Conservation (phyloP, 1,139 yeast species). For the Yamadazyma siamensis region DNA sequence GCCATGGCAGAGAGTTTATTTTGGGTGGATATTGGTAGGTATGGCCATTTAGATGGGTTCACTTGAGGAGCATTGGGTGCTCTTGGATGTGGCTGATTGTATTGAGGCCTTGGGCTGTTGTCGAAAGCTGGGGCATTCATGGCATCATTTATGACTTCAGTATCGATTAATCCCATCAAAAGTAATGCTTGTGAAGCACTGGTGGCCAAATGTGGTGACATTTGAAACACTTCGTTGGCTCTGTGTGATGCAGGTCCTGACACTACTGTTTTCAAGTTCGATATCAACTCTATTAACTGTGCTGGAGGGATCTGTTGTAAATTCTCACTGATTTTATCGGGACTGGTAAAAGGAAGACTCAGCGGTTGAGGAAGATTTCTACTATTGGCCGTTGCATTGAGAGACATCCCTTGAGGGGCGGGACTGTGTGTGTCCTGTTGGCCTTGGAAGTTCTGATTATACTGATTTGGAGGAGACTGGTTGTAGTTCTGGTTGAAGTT, state of each 20-base stretch:
- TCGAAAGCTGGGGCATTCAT: conserved; percentile 28
- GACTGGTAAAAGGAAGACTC: conserved; percentile 38
- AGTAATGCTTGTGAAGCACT: conserved; percentile 70
- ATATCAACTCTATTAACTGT: conserved; percentile 61
- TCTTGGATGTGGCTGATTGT: conserved; percentile 9
- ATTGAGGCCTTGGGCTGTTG: conserved; percentile 23
- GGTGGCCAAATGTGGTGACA: conserved; percentile 58
- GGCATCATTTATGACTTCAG: conserved; percentile 54
- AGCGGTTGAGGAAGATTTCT: conserved; percentile 43
- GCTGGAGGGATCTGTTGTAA: conserved; percentile 65
- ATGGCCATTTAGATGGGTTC: conserved; percentile 42
- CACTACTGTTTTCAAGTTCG: conserved; percentile 55
- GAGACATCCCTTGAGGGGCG: no score
- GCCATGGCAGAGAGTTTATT: conserved; percentile 45
- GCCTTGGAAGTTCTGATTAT: no score
- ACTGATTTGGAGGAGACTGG: not conserved
- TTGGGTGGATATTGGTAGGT: conserved; percentile 47
- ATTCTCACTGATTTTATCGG: conserved; percentile 54
- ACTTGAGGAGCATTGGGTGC: conserved; percentile 11
- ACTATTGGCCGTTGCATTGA: not conserved
- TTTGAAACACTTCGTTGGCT: conserved; percentile 49
- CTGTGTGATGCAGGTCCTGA: conserved; percentile 50
- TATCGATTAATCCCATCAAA: conserved; percentile 73
- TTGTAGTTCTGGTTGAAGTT: not conserved
- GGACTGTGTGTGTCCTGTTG: not conserved